Conservation (phyloP, 306 rosid genomes). For the Hippophae tibetana region DNA sequence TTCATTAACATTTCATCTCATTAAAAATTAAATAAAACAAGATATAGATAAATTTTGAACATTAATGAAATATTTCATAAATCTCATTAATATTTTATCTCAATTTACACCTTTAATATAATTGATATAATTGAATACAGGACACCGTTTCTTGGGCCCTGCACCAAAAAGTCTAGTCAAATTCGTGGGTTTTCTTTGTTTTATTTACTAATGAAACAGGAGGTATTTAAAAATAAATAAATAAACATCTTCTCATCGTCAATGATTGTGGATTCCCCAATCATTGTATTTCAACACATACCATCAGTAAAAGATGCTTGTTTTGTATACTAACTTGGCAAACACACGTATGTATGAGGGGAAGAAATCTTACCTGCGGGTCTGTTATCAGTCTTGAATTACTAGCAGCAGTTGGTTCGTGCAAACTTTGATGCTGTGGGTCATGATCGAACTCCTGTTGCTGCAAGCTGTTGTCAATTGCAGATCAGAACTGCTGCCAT, state of each 20-base stretch:
- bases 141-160: slow-evolving; percentile 52
- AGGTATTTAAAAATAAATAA: too few relatives aligned
- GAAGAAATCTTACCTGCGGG: slow-evolving; percentile 60
- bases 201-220: too few relatives aligned
- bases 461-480: slow-evolving; percentile 91
- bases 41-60: too few relatives aligned
- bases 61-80: too few relatives aligned
- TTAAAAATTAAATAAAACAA: too few relatives aligned
- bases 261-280: too few relatives aligned
- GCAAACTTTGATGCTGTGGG: slow-evolving; percentile 52
- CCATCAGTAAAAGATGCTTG: too few relatives aligned
- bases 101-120: neutral
- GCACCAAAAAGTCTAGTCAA: slow-evolving; percentile 17
- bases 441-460: slow-evolving; percentile 95
- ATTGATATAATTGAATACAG: slow-evolving; percentile 28
- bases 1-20: too few relatives aligned
- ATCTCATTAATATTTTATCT: too few relatives aligned
- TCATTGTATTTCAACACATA: too few relatives aligned
- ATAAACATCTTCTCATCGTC: too few relatives aligned
- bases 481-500: slow-evolving; percentile 66
- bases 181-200: neutral
- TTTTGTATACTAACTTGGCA: too few relatives aligned
- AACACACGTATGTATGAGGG: neutral
- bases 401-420: slow-evolving; percentile 40
- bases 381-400: slow-evolving; percentile 75